Evolutionary conservation across 176 grass and related monocot species (phyloP).

Genomic region (Ensete ventricosum): DNA sequence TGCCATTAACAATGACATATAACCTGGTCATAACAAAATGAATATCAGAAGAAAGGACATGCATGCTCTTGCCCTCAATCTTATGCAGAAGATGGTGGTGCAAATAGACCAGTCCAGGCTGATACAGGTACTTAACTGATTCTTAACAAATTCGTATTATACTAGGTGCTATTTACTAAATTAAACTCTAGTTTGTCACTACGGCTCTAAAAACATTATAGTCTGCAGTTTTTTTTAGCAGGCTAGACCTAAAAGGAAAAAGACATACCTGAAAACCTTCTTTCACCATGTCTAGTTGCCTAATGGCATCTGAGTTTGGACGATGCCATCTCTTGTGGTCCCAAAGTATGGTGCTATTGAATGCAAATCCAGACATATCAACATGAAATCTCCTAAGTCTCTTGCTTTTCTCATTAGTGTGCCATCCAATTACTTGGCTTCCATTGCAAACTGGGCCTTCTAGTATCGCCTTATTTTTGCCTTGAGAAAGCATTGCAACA

Average conservation of each 20-base stretch:
- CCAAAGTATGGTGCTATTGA: slow-evolving; percentile 98
- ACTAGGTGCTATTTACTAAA: neutral
- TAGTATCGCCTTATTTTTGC: slow-evolving; percentile 41
- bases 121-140: neutral
- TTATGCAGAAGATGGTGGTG: neutral
- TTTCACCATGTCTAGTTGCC: slow-evolving; percentile 60
- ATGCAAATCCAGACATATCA: slow-evolving; percentile 87
- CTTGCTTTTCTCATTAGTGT: slow-evolving; percentile 61
- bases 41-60: neutral
- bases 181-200: neutral
- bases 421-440: slow-evolving; percentile 77
- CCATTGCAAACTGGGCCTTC: slow-evolving; percentile 86
- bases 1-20: neutral
- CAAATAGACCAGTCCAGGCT: neutral
- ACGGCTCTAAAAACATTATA: too few species aligned
- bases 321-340: slow-evolving; percentile 63
- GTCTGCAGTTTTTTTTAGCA: neutral
- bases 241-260: neutral
- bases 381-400: slow-evolving; percentile 89
- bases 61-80: neutral
- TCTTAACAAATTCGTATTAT: neutral
- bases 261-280: slow-evolving; percentile 69
- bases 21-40: neutral
- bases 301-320: slow-evolving; percentile 67
- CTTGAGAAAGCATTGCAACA: slow-evolving; percentile 61